phyloP scores from a whole-genome alignment of 805 yeast species.

The Sungouiozyma intestinalis region DNA sequence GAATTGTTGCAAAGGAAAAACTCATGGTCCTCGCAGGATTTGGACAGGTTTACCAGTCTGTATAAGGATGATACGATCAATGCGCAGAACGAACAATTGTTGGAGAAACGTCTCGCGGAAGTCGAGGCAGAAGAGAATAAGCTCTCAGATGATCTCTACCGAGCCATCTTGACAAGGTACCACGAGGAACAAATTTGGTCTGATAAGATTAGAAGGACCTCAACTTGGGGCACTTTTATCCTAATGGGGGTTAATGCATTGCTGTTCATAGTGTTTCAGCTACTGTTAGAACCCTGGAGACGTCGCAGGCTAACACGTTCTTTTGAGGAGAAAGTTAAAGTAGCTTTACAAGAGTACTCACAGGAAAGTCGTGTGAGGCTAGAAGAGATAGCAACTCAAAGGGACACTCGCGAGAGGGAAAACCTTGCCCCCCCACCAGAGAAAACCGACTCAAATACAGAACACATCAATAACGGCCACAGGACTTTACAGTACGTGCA shows the following conservation, averaged over 20 bases:
- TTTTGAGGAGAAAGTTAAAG: conserved; percentile 71
- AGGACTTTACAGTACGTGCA: too few species aligned
- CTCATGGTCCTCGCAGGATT: conserved; percentile 67
- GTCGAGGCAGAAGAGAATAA: conserved; percentile 60
- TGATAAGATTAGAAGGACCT: conserved; percentile 85
- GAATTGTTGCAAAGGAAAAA: conserved; percentile 79
- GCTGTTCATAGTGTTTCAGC: conserved; percentile 70
- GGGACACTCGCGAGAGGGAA: neutral
- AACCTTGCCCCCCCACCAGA: neutral
- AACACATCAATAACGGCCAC: too few species aligned
- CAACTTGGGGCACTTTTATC: conserved; percentile 93
- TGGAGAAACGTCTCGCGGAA: conserved; percentile 38
- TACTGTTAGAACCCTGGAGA: conserved; percentile 92
- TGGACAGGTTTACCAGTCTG: conserved; percentile 73
- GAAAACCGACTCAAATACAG: too few species aligned
- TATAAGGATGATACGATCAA: conserved; percentile 74
- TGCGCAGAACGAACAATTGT: conserved; percentile 45
- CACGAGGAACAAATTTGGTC: conserved; percentile 98
- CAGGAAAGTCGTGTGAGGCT: conserved; percentile 1
- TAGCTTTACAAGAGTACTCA: conserved; percentile 33
- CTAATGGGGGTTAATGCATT: conserved; percentile 80
- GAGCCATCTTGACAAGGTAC: conserved; percentile 74
- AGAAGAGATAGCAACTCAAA: neutral
- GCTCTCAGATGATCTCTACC: conserved; percentile 55
- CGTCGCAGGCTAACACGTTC: conserved; percentile 67